Evolutionary conservation across 192 early-diverging fungal species (phyloP).

Genomic region (Kickxella alabastrina): DNA sequence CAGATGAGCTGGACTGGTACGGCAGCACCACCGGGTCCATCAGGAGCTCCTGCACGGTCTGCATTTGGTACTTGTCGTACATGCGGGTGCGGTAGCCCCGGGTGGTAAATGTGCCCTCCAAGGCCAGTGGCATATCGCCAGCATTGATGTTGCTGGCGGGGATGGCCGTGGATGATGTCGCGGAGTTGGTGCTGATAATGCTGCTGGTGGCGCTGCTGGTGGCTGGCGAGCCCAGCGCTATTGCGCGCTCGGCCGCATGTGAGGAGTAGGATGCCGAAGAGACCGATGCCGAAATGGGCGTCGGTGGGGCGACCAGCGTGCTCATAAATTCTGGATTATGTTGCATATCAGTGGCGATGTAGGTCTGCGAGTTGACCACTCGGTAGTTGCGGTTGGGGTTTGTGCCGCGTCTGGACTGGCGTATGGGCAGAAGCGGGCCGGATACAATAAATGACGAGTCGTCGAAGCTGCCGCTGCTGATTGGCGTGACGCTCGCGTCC

Average conservation of each 20-base stretch:
- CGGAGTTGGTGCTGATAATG: constrained; percentile 35
- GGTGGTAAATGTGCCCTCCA: constrained; percentile 2
- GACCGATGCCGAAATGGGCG: constrained; percentile 38
- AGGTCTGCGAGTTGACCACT: constrained; percentile 28
- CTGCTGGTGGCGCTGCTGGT: constrained; percentile 30
- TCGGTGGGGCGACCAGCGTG: constrained; percentile 31
- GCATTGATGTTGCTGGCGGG: background rate
- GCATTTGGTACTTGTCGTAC: constrained; percentile 36
- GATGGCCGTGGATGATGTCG: constrained; percentile 5
- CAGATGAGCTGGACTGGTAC: constrained; percentile 5
- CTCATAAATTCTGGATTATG: constrained; percentile 10
- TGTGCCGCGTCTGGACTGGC: constrained; percentile 29
- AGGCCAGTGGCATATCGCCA: background rate
- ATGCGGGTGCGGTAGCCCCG: constrained; percentile 8
- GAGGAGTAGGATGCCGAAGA: constrained; percentile 37
- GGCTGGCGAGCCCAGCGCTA: constrained; percentile 16
- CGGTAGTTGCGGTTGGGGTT: constrained; percentile 46
- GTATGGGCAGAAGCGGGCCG: constrained; percentile 45
- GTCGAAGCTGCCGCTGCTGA: constrained; percentile 23
- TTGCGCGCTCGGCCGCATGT: constrained; percentile 5
- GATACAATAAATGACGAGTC: constrained; percentile 38
- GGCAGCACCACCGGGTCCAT: constrained; percentile 23
- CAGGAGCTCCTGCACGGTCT: constrained; percentile 29
- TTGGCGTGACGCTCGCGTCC: constrained; percentile 7
- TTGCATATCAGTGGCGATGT: constrained; percentile 11